phyloP scores from a whole-genome alignment of 139 green algal genomes.

The Limnomonas spitsbergensis region DNA sequence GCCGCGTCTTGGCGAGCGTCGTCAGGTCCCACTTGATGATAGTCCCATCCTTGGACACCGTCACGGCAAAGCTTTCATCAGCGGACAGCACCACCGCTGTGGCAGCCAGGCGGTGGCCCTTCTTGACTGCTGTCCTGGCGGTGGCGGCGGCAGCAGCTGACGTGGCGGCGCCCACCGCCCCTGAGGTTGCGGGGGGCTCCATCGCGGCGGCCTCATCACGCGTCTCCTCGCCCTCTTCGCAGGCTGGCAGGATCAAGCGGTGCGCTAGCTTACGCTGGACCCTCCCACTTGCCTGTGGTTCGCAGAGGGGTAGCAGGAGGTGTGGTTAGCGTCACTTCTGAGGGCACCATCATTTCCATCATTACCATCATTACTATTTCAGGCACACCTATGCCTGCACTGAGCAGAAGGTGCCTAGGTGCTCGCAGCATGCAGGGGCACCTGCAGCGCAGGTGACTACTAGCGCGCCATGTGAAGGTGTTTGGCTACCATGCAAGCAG shows the following conservation, averaged over 20 bases:
- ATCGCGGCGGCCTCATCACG: background rate
- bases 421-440: too few species aligned
- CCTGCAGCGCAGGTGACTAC: too few species aligned
- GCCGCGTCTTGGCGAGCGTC: conserved; percentile 45
- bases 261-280: conserved; percentile 18
- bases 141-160: background rate
- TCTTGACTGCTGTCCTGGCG: background rate
- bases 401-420: too few species aligned
- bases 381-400: too few species aligned
- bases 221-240: background rate
- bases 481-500: too few species aligned
- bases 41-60: conserved; percentile 78
- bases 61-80: conserved; percentile 70
- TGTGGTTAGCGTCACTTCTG: background rate
- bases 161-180: background rate
- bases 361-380: too few species aligned
- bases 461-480: too few species aligned
- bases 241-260: background rate
- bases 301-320: background rate
- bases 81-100: conserved; percentile 70
- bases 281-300: conserved; percentile 4
- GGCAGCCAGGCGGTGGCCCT: conserved; percentile 47
- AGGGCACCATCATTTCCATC: too few species aligned
- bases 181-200: background rate
- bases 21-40: conserved; percentile 71